These are phyloP conservation scores for Heterococcus sp. DNA, from an alignment of 108 stramenopile genomes.

Conservation along the genomic window DNA sequence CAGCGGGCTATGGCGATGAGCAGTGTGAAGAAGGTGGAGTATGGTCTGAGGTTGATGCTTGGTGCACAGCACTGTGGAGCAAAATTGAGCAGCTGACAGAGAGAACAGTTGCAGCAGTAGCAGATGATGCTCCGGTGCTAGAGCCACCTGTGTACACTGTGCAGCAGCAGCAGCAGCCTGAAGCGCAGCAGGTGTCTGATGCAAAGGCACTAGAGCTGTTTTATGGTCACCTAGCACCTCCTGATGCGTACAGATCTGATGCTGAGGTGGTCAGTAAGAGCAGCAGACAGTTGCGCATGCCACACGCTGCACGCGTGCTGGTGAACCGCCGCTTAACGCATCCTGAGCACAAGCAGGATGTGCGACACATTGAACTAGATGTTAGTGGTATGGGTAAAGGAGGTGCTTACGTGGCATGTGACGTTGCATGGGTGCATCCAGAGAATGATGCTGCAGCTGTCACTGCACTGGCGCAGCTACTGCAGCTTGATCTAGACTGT, in stretches of 20 bases:
- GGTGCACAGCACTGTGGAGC: background rate
- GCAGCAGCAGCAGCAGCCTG: background rate
- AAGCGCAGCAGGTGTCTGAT: too few relatives aligned
- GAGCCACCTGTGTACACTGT: slow-evolving; percentile 28
- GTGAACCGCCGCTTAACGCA: slow-evolving; percentile 41
- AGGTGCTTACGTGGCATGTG: slow-evolving; percentile 40
- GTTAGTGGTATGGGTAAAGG: background rate
- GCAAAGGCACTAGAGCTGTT: background rate
- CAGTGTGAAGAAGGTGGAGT: background rate
- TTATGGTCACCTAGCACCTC: background rate
- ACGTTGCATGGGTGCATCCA: slow-evolving; percentile 50
- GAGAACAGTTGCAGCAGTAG: background rate
- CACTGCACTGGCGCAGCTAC: slow-evolving; percentile 4
- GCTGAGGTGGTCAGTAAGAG: background rate
- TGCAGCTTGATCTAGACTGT: slow-evolving; percentile 19
- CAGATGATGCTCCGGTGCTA: slow-evolving; percentile 24
- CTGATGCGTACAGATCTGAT: background rate
- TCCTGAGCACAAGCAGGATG: slow-evolving; percentile 47
- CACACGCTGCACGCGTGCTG: slow-evolving; percentile 3
- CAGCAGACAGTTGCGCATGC: background rate
- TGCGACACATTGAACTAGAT: slow-evolving; percentile 52
- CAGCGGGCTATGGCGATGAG: background rate
- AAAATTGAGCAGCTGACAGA: background rate
- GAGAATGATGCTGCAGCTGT: slow-evolving; percentile 30
- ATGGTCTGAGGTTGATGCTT: background rate